Conservation (phyloP, 192 early-diverging fungal genomes). For the Paraglomus brasilianum region DNA sequence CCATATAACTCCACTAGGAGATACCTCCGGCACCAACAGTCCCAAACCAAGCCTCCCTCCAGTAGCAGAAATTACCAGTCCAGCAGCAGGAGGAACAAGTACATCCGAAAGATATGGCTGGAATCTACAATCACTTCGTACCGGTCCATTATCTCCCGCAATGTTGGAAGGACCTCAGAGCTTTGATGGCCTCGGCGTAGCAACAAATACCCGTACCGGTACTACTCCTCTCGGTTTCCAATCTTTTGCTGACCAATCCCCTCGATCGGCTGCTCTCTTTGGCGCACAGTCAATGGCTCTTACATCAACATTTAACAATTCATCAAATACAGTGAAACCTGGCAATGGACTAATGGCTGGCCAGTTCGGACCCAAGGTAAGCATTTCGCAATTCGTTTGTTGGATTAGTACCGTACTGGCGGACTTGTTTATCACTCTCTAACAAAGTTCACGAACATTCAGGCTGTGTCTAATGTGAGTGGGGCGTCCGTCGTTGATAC, state of each 20-base stretch:
- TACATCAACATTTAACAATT: slow-evolving; percentile 31
- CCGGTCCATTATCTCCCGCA: slow-evolving; percentile 73
- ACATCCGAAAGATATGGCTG: slow-evolving; percentile 45
- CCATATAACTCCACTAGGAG: slow-evolving; percentile 19
- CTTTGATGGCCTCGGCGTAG: slow-evolving; percentile 26
- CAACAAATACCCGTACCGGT: slow-evolving; percentile 31
- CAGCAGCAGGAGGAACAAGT: slow-evolving; percentile 43
- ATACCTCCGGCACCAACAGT: slow-evolving; percentile 34
- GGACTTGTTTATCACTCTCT: no score
- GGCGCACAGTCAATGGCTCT: slow-evolving; percentile 20
- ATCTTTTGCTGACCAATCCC: slow-evolving; percentile 29
- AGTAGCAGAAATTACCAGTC: slow-evolving; percentile 60
- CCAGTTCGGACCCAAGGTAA: background rate
- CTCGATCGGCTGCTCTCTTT: slow-evolving; percentile 30
- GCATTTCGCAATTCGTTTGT: no score
- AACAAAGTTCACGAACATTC: no score
- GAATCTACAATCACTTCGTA: slow-evolving; percentile 63
- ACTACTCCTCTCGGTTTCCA: slow-evolving; percentile 18
- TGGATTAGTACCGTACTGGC: no score
- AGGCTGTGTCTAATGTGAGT: no score
- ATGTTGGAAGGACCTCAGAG: slow-evolving; percentile 70
- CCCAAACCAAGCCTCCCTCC: slow-evolving; percentile 70
- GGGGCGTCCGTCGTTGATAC: no score
- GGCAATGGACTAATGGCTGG: slow-evolving; percentile 11
- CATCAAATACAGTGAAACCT: slow-evolving; percentile 9